These are phyloP conservation scores for Pseudocercospora cruenta DNA, from an alignment of 2,329 filamentous ascomycete species.

Conservation along the genomic window DNA sequence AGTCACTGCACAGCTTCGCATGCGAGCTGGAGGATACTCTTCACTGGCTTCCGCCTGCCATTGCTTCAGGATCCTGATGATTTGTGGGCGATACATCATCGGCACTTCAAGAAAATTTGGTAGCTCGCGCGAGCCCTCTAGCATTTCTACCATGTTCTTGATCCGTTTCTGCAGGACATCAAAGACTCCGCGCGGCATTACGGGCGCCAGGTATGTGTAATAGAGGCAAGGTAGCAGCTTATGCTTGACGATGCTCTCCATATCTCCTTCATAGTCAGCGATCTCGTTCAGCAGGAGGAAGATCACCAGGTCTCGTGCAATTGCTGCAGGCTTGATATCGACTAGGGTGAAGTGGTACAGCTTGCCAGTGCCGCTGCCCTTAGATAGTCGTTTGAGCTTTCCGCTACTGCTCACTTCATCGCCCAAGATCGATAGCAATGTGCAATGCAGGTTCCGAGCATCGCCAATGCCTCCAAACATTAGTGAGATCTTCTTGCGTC, in stretches of 20 bases:
- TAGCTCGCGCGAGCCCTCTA: neutral
- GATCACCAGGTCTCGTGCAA: constrained; percentile 15
- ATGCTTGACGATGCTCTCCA: neutral
- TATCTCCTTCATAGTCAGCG: neutral
- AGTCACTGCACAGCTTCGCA: constrained; percentile 4
- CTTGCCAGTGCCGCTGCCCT: neutral
- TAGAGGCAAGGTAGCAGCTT: constrained; percentile 11
- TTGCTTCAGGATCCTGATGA: neutral
- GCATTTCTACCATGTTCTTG: constrained; percentile 9
- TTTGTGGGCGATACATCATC: neutral
- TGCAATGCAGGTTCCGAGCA: constrained; percentile 11
- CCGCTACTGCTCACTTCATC: neutral
- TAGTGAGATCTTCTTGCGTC: constrained; percentile 12
- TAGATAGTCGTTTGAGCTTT: neutral
- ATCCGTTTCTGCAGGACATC: constrained; percentile 14
- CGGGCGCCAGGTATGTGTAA: constrained; percentile 16
- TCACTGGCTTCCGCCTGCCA: constrained; percentile 14
- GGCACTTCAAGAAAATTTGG: constrained; percentile 8
- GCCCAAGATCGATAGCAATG: constrained; percentile 6
- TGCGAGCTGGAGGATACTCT: constrained; percentile 4
- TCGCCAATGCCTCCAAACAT: constrained; percentile 21
- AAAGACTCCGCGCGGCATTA: constrained; percentile 17
- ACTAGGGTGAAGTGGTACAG: constrained; percentile 18
- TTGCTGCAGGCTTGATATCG: constrained; percentile 13
- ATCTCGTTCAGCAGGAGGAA: constrained; percentile 9